Evolutionary conservation across 2,329 filamentous ascomycete species (phyloP), one percentile per base, ranked within the genome.

Genomic region (Fusarium burgessii): DNA sequence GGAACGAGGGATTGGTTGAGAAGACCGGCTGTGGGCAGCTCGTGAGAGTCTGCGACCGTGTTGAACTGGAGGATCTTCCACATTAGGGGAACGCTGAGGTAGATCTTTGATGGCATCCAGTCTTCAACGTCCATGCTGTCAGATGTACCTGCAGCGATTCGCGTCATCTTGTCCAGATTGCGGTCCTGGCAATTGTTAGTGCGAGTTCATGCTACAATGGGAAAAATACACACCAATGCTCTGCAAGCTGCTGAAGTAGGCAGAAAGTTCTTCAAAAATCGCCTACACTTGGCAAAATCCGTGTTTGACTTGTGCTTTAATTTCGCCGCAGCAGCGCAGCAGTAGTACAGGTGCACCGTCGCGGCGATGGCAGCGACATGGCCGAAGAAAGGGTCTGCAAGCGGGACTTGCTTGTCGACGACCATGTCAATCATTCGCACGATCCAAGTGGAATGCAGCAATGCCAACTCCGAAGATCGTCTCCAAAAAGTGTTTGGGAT

Each of bases 401-500:
- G 77, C 7, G 80, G 80, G 13, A 87, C 77, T 55, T 84, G 81
- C 76, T 86, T 86, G 58, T 86, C 84, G 3, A 83, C 78, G 2
- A 86, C 82, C 85, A 87, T 87, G 50, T 87, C 85, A 40, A 88
- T 86, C 75, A 88, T 82, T 6, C 86, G 82, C 17, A 85, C 84
- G 42, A 87, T 83, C 86, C 86, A 88, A 0, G 86, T 88, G 4
- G 84, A 82, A 50, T 88, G 86, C 5, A 87, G 76, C 2, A 88
- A 74, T 0, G 85, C 86, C 15, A 86, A 74, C 68, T 88, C 86
- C 0, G 84, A 86, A 1, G 85, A 87, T 6, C 84, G 76, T 42
- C 84, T 79, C 86, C 86, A 88, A 60, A 88, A 88, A 0, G 84
- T 85, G 59, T 87, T 87, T 0, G 85, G 85, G 9, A 87, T 86